Evolutionary conservation across 176 grass and related monocot species (phyloP).

Genomic region (Bothriochloa decipiens): DNA sequence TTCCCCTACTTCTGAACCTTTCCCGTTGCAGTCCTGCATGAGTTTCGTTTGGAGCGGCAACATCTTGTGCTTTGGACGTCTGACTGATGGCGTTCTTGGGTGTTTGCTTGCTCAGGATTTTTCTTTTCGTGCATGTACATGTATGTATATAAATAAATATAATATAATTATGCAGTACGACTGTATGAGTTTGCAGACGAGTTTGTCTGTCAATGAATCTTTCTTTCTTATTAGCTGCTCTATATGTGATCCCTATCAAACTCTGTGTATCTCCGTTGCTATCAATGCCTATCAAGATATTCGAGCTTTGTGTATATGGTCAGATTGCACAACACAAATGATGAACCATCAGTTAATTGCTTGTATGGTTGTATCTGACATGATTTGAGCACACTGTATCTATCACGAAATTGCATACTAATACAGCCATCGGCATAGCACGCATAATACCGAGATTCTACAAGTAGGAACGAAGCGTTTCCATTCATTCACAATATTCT

Average conservation of each 20-base stretch:
- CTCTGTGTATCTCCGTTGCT: too few species aligned
- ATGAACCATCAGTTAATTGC: neutral
- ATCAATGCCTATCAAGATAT: too few species aligned
- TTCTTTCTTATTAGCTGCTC: too few species aligned
- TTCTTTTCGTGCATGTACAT: neutral
- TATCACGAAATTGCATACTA: neutral
- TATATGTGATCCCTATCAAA: too few species aligned
- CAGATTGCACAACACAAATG: neutral
- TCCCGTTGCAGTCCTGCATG: neutral
- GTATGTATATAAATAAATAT: neutral
- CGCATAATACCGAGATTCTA: too few species aligned
- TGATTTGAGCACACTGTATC: neutral
- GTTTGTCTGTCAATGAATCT: too few species aligned
- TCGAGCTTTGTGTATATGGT: conserved; percentile 8
- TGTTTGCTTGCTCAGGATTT: neutral
- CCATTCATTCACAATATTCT: too few species aligned
- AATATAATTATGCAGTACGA: neutral
- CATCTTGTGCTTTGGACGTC: neutral
- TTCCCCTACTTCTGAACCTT: conserved; percentile 63
- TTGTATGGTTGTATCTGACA: neutral
- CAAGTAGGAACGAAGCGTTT: too few species aligned
- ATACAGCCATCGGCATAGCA: neutral
- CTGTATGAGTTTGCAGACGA: too few species aligned
- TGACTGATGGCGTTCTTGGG: neutral
- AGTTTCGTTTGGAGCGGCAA: neutral